A percentile compares a stretch with the other conserved stretches of the same genome.
These are phyloP conservation scores for Gynostemma pentaphyllum DNA, from an alignment of 306 rosid genomes.

Conservation along the genomic window DNA sequence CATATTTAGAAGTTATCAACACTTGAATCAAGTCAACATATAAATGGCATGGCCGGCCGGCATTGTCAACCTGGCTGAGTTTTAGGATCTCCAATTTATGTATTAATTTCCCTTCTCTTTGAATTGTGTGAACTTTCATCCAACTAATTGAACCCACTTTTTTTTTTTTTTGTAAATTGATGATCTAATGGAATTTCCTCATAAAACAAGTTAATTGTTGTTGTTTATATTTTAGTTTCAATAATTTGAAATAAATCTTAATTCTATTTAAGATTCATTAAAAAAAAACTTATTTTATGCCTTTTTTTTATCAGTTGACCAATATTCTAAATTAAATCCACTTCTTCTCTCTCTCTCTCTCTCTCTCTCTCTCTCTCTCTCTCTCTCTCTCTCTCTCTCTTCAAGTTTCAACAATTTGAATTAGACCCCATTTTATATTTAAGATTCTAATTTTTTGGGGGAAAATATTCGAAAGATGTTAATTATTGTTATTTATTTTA, in stretches of 20 bases:
- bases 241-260: neutral
- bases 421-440: neutral
- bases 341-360: neutral
- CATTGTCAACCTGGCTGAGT: neutral
- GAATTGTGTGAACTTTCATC: too few relatives aligned
- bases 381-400: neutral
- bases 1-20: constrained; percentile 1
- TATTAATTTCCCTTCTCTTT: neutral
- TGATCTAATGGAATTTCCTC: neutral
- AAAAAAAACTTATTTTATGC: neutral
- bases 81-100: too few relatives aligned
- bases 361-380: neutral
- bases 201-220: neutral
- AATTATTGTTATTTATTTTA: too few relatives aligned
- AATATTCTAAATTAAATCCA: neutral
- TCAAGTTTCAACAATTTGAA: neutral
- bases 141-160: too few relatives aligned
- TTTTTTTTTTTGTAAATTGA: neutral
- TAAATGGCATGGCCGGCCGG: constrained; percentile 1
- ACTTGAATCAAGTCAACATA: neutral
- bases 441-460: too few relatives aligned
- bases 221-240: neutral
- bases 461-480: too few relatives aligned
- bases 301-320: neutral
- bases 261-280: too few relatives aligned